Evolutionary conservation across 225 moss, liverwort and hornwort species (phyloP).

Genomic region (Physcomitrellopsis africana): DNA sequence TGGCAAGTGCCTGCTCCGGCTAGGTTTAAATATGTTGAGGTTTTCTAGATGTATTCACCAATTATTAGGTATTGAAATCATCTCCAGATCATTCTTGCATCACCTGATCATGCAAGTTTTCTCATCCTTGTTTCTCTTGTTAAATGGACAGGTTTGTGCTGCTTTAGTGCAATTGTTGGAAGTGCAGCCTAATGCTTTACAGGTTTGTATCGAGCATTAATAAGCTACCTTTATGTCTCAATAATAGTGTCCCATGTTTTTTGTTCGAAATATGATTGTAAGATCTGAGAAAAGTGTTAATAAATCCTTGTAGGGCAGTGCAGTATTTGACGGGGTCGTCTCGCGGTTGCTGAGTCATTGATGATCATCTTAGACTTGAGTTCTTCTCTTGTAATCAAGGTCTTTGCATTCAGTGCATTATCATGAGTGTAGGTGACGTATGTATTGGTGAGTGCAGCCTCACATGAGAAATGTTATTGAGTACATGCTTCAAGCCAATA

Average conservation of each 20-base stretch:
- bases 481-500: constrained; percentile 98
- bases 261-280: constrained; percentile 1
- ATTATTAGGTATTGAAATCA: neutral
- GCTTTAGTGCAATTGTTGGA: constrained; percentile 95
- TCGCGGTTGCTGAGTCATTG: constrained; percentile 10
- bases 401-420: neutral
- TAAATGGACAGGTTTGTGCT: constrained; percentile 76
- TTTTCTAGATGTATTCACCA: neutral
- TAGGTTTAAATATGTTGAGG: neutral
- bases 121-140: constrained; percentile 30
- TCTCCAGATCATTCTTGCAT: constrained; percentile 3
- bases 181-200: constrained; percentile 87
- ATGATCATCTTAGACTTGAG: constrained; percentile 7
- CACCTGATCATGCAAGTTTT: constrained; percentile 4
- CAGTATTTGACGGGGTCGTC: constrained; percentile 16
- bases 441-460: constrained; percentile 68
- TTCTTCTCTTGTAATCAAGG: constrained; percentile 16
- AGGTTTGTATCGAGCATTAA: constrained; percentile 49
- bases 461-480: constrained; percentile 97
- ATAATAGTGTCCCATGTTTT: neutral
- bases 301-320: neutral
- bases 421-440: constrained; percentile 28
- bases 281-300: constrained; percentile 12
- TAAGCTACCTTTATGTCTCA: neutral
- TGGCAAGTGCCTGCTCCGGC: constrained; percentile 21